phyloP scores from a whole-genome alignment of 495 filamentous ascomycete genomes.

The Penicillium cinerascens region DNA sequence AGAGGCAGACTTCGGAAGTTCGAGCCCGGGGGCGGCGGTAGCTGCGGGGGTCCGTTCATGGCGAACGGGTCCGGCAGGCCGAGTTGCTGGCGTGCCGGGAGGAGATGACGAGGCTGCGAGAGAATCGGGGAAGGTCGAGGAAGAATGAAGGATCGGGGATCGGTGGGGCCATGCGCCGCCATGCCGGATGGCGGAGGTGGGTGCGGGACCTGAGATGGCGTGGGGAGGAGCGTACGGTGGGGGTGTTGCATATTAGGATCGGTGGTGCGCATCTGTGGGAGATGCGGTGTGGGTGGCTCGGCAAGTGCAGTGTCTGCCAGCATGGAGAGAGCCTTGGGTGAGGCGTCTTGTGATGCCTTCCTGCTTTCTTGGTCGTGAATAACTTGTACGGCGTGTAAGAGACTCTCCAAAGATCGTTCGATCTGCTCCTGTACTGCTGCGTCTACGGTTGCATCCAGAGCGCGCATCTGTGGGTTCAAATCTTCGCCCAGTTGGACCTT shows the following conservation, averaged over 20 bases:
- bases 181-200: conserved; percentile 13
- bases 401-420: conserved; percentile 4
- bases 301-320: conserved; percentile 36
- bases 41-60: conserved; percentile 36
- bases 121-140: conserved; percentile 37
- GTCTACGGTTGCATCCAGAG: conserved; percentile 25
- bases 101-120: conserved; percentile 37
- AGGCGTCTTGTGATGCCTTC: conserved; percentile 2
- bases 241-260: conserved; percentile 17
- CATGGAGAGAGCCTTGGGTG: conserved; percentile 25
- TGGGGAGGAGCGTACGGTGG: conserved; percentile 31
- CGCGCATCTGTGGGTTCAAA: conserved; percentile 39
- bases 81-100: conserved; percentile 34
- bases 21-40: conserved; percentile 41
- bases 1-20: conserved; percentile 37
- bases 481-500: conserved; percentile 38
- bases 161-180: conserved; percentile 30
- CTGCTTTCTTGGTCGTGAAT: conserved; percentile 3
- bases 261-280: conserved; percentile 24
- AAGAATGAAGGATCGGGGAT: conserved; percentile 39
- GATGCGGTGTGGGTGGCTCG: conserved; percentile 19
- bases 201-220: conserved; percentile 16
- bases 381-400: conserved; percentile 13
- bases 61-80: conserved; percentile 38
- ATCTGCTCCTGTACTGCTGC: conserved; percentile 3